Evolutionary conservation across 192 early-diverging fungal species (phyloP), one percentile per base, ranked within the genome.

Genomic region (Mortierella claussenii): DNA sequence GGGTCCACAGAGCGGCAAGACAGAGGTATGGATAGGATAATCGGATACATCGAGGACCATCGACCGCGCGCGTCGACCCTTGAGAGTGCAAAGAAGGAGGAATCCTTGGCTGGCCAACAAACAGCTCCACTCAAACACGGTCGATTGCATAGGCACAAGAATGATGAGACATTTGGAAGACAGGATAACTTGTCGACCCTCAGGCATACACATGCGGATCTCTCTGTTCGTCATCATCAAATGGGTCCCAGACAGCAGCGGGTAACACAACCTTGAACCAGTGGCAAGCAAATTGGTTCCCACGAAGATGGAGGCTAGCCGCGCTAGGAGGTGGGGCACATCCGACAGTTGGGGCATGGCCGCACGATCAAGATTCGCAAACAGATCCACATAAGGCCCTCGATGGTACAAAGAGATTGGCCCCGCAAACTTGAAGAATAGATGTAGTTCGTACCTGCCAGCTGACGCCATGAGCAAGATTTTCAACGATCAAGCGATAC

Each of bases 401-500:
- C 23, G 44, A 42, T 28, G 44, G 30, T 44, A 47, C n/a, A 60
- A 60, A 47, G 44, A 34, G 57, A 26, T 33, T n/a, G 44, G 30
- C 13, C 43, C 53, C 46, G 59, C 20, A 23, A 24, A 28, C 69
- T 60, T 65, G 69, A 66, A 44, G 46, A 70, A 68, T 66, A 79
- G 31, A 71, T 60, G 45, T 59, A 63, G 65, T 82, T 79, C 79
- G 68, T 88, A 89, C 90, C 88, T 95, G 94, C 94, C 94, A 95
- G 82, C 87, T 92, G 58, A 89, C 88, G 30, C 91, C 85, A 55
- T 89, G 87, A 55, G 94, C 89, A 65, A 95, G 76, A 67, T 92
- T 92, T 61, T 95, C 93, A 23, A 95, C 88, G 55, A 92, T 83
- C 52, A 95, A 76, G 31, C 93, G 87, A 68, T 89, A 87, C 60